phyloP scores from a whole-genome alignment of 495 filamentous ascomycete genomes.

The Aspergillus bertholletiae region DNA sequence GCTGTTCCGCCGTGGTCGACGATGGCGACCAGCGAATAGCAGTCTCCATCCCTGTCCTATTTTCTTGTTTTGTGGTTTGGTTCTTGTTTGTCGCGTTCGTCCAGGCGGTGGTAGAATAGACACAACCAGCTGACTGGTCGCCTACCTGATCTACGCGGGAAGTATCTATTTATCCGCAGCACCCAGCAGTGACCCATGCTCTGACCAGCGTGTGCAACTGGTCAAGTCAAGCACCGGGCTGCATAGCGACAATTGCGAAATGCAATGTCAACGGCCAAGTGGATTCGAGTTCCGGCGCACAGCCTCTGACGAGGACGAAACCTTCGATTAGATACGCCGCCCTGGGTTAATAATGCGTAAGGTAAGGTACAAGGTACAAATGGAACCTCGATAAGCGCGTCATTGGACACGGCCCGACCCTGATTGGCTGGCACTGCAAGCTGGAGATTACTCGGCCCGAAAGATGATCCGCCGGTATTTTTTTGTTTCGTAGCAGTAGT shows the following conservation, averaged over 20 bases:
- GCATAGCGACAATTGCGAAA: slow-evolving; percentile 8
- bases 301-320: neutral
- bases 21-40: slow-evolving; percentile 89
- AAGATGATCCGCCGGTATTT: slow-evolving; percentile 22
- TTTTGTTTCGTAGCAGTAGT: too few relatives aligned
- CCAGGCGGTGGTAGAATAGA: neutral
- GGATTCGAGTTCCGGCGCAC: neutral
- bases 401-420: slow-evolving; percentile 15
- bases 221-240: slow-evolving; percentile 13
- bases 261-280: neutral
- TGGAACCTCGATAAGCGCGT: slow-evolving; percentile 18
- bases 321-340: neutral
- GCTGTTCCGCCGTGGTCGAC: slow-evolving; percentile 57
- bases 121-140: neutral
- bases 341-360: neutral
- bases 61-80: neutral
- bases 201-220: slow-evolving; percentile 1
- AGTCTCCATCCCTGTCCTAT: slow-evolving; percentile 50
- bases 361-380: neutral
- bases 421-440: slow-evolving; percentile 28
- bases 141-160: neutral
- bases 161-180: slow-evolving; percentile 8
- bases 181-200: slow-evolving; percentile 1
- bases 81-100: neutral
- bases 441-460: slow-evolving; percentile 22